Evolutionary conservation across 306 rosid genomes (phyloP), one percentile per base, ranked within the genome.

Genomic region (Corylus americana): DNA sequence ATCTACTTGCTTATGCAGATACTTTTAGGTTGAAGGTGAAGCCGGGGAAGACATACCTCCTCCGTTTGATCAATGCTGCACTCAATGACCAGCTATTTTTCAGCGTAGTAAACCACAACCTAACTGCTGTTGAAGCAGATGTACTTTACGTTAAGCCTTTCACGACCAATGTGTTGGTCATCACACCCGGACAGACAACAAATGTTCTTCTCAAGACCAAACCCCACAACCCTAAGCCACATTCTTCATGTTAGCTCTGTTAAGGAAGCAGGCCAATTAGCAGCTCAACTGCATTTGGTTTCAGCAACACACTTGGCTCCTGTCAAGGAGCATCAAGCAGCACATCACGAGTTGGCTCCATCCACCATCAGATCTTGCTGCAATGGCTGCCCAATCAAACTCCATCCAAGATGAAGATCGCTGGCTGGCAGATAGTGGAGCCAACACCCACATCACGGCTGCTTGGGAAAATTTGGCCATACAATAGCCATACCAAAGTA

Each of bases 141-240:
- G 97, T 94, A 1, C 1, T 78, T 14, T 93, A 93, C 66, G 75
- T 89, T 3, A 91, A 93, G 51, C 94, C 94, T 1, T 88, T 93
- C 71, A 8, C 61, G 2, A 85, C 96, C 18, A 49, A 88, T 16
- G 57, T 64, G n/a, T 22, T 93, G 31, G 25, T 88, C 37, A 25
- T 93, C 12, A 57, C 82, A 0, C 96, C 97, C 4, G 97, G 96
- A 10, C 97, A 93, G 76, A 91, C 94, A 79, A 84, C 91, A 18
- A 92, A 83, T 29, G 86, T 91, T 59, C 81, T 92, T 18, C 77
- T 92, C 20, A 80, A 71, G 25, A 89, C 94, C 75, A 88, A 88
- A 70, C 71, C 86, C 0, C 20, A 70, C 0, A 45, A 37, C 78
- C 94, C 96, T 11, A 88, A 86, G 64, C 91, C 77, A 62, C 85